Conservation (phyloP, 306 rosid genomes). For the Oxytropis ochrocephala region DNA sequence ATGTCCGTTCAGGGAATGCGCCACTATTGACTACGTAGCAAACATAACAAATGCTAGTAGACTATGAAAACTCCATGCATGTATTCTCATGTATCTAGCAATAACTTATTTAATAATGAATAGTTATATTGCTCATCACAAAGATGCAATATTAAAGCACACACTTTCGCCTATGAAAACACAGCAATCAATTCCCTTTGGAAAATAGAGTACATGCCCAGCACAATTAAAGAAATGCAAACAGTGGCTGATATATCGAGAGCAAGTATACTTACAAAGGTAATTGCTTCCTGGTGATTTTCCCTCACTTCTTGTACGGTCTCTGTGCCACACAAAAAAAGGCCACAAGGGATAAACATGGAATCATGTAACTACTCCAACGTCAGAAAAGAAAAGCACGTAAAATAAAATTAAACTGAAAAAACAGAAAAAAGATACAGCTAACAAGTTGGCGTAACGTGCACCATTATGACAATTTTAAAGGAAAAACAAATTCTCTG, state of each 20-base stretch:
- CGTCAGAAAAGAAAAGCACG: background rate
- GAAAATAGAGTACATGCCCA: background rate
- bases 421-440: background rate
- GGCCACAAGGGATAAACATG: background rate
- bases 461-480: background rate
- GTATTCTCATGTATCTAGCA: background rate
- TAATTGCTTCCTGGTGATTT: constrained; percentile 30
- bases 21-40: too few species aligned
- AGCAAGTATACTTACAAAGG: constrained; percentile 44
- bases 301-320: constrained; percentile 27
- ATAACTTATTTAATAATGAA: background rate
- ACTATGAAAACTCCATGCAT: background rate
- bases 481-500: background rate
- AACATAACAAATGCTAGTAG: background rate
- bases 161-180: background rate
- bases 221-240: background rate
- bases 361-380: background rate
- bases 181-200: background rate
- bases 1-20: too few species aligned
- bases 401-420: background rate
- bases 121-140: background rate
- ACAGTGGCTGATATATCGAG: background rate
- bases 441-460: background rate
- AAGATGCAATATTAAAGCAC: background rate
- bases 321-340: constrained; percentile 37